Evolutionary conservation across 495 filamentous ascomycete species (phyloP), one percentile per base, ranked within the genome.

Genomic region (Hypoxylon lienhwacheense): DNA sequence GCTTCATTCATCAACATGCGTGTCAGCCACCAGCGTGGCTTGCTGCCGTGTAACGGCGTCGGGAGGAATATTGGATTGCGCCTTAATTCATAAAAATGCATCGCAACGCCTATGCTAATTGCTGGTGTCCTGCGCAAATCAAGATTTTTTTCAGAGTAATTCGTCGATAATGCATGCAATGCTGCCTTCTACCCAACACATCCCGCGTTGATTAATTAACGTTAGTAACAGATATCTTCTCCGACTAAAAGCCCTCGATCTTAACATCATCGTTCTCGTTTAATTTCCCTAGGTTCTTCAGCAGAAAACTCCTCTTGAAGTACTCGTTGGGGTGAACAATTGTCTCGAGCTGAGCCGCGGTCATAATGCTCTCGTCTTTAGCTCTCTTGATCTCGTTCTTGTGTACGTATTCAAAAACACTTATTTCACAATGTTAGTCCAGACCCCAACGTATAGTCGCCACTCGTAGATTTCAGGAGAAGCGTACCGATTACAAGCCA

Each of bases 281-380:
- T 20, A 34, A 59, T 36, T 75, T 80, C 12, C 75, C 80, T 21
- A 87, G 66, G 63, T 90, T 85, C 79, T 89, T 96, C 36, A 97
- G 70, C 60, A 95, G 60, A 69, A 88, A 97, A 65, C 89, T 92
- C 54, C 91, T 80, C 77, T 93, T 92, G 71, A 97, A 97, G 70
- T 97, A 99, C 47, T 90, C 90, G 69, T 99, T 99, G 7, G 95
- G 95, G 69, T 99, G 95, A 14, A 95, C 86, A 59, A 99, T 97
- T 1, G 91, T 97, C 72, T 97, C 93, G 25, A 95, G 77, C 64
- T 95, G 87, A 4, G 81, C 77, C n/a, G 84, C 77, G 21, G 81
- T 81, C 89, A 89, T 91, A 24, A 83, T 74, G 5, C 84, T 83
- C n/a, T 77, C 74, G 25, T 97, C 92, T 72, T 89, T 93, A 45